phyloP scores from a whole-genome alignment of 495 filamentous ascomycete genomes.

The Friedmanniomyces simplex region DNA sequence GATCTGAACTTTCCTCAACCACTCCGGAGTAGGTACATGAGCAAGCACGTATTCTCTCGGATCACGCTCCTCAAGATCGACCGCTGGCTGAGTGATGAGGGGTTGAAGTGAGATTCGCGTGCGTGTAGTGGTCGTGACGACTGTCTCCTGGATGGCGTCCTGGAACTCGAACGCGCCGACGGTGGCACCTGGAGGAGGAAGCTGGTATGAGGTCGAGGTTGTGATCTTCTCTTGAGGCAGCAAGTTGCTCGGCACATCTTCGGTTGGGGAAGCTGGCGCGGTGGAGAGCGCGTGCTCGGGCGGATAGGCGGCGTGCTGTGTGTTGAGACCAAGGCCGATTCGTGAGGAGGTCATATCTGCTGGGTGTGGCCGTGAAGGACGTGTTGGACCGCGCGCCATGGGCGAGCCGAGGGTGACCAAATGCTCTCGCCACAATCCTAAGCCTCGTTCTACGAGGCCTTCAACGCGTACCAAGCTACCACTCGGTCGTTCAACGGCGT shows the following conservation, averaged over 20 bases:
- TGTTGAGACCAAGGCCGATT: constrained; percentile 5
- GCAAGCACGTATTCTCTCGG: constrained; percentile 85
- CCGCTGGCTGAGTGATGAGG: constrained; percentile 63
- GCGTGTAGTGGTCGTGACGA: constrained; percentile 88
- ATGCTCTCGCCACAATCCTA: too few species aligned
- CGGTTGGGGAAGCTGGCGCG: constrained; percentile 19
- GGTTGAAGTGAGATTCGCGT: constrained; percentile 86
- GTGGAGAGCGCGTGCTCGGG: constrained; percentile 15
- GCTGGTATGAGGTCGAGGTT: constrained; percentile 1
- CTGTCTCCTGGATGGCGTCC: constrained; percentile 62
- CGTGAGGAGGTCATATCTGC: neutral
- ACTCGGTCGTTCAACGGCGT: too few species aligned
- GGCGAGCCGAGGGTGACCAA: too few species aligned
- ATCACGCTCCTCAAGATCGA: constrained; percentile 64
- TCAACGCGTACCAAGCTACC: too few species aligned
- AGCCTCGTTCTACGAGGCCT: too few species aligned
- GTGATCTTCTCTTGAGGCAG: neutral
- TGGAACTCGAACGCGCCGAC: constrained; percentile 60
- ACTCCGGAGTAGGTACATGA: constrained; percentile 62
- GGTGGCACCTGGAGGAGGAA: constrained; percentile 26
- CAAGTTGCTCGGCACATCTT: neutral
- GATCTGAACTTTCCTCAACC: constrained; percentile 62
- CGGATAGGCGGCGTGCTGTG: neutral
- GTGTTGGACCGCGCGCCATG: too few species aligned
- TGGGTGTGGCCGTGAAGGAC: neutral